Conservation (phyloP, 495 filamentous ascomycete species). For the Neurospora sp. region DNA sequence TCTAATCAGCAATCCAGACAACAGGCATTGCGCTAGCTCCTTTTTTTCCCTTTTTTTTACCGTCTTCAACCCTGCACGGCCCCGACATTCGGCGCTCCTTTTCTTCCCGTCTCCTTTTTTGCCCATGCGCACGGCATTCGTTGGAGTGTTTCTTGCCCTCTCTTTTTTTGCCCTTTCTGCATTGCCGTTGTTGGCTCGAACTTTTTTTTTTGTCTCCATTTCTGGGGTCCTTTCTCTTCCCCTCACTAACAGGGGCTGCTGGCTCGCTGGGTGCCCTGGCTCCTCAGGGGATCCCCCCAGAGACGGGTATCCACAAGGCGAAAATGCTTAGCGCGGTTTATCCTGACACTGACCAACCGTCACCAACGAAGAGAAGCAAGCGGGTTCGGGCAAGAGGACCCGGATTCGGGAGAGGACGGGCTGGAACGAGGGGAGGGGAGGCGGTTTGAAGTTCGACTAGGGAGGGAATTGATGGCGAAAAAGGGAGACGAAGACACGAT, state of each 20-base stretch:
- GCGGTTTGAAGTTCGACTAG: neutral
- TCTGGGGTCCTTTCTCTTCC: neutral
- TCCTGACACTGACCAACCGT: neutral
- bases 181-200: neutral
- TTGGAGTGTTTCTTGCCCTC: neutral
- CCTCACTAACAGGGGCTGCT: neutral
- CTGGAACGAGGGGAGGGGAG: neutral
- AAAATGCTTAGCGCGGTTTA: neutral
- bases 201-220: neutral
- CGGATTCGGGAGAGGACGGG: neutral
- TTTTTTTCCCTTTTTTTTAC: neutral
- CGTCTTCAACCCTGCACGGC: neutral
- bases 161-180: neutral
- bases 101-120: neutral
- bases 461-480: neutral
- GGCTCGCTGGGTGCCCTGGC: too few species aligned
- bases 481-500: neutral
- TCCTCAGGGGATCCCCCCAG: neutral
- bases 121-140: neutral
- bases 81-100: neutral
- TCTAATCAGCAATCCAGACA: neutral
- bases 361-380: neutral
- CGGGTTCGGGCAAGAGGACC: neutral
- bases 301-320: neutral
- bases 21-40: neutral